Evolutionary conservation across 176 grass and related monocot species (phyloP).

Genomic region (Hordeum marinum): DNA sequence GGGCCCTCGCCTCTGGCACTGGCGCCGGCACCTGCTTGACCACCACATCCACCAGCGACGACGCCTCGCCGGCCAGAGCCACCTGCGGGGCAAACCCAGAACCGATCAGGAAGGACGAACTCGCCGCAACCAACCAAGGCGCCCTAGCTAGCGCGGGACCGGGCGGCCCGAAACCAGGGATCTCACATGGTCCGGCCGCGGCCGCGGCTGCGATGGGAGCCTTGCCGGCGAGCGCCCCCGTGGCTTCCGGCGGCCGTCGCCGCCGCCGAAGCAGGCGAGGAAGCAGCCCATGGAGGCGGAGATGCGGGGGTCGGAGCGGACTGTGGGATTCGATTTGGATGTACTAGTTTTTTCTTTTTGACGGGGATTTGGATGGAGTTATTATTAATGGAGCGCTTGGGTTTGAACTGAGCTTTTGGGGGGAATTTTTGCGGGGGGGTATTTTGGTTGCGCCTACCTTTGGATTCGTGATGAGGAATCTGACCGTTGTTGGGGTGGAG

Average conservation of each 20-base stretch:
- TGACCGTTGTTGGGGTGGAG: constrained; percentile 41
- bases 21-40: background rate
- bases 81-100: constrained; percentile 23
- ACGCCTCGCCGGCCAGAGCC: background rate
- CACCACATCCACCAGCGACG: background rate
- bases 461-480: constrained; percentile 18
- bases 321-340: background rate
- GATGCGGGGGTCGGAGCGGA: background rate
- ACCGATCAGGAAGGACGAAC: constrained; percentile 26
- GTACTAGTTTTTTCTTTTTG: background rate
- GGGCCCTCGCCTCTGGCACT: background rate
- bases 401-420: background rate
- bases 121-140: background rate
- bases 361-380: background rate
- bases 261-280: constrained; percentile 72
- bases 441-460: background rate
- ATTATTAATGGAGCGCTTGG: background rate
- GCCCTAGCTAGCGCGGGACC: background rate
- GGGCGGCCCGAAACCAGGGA: background rate
- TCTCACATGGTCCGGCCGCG: constrained; percentile 31
- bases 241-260: constrained; percentile 18
- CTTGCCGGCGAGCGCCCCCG: constrained; percentile 13
- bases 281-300: constrained; percentile 81
- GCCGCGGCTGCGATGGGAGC: background rate
- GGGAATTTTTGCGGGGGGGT: background rate